A percentile compares a stretch with the other conserved stretches of the same genome.
Evolutionary conservation across 2,329 filamentous ascomycete genomes (phyloP).

Genomic region (Ploettnerulaceae sp.): DNA sequence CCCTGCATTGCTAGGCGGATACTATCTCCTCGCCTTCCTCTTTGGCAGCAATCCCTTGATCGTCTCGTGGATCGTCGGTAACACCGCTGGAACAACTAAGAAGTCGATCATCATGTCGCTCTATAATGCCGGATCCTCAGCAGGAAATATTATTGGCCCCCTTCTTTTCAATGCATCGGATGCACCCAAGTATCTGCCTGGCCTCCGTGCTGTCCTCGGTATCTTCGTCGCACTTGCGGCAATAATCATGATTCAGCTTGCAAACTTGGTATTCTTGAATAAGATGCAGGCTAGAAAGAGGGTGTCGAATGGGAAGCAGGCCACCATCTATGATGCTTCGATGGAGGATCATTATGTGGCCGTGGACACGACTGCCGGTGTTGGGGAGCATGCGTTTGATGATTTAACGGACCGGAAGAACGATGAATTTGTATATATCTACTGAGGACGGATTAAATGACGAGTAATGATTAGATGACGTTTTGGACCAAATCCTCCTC

Average conservation of each 20-base stretch:
- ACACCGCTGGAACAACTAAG: slow-evolving; percentile 64
- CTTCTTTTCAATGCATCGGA: slow-evolving; percentile 55
- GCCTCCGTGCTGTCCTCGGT: slow-evolving; percentile 50
- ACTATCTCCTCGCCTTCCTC: slow-evolving; percentile 62
- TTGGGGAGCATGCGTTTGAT: slow-evolving; percentile 51
- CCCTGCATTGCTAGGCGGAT: slow-evolving; percentile 50
- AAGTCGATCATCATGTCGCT: slow-evolving; percentile 59
- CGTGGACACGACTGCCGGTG: slow-evolving; percentile 33
- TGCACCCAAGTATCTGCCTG: slow-evolving; percentile 53
- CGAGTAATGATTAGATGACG: too few species aligned
- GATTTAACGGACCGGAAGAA: slow-evolving; percentile 62
- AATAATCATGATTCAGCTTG: slow-evolving; percentile 49
- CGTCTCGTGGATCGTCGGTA: slow-evolving; percentile 64
- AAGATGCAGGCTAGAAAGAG: slow-evolving; percentile 50
- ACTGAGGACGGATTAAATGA: slow-evolving; percentile 33
- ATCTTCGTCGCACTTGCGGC: slow-evolving; percentile 50
- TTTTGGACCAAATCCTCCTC: too few species aligned
- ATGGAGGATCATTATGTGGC: slow-evolving; percentile 51
- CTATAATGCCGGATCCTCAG: slow-evolving; percentile 57
- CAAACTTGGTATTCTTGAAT: slow-evolving; percentile 52
- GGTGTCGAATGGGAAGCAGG: slow-evolving; percentile 55
- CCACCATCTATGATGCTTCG: slow-evolving; percentile 52
- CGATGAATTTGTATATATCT: slow-evolving; percentile 63
- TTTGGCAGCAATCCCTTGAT: slow-evolving; percentile 63
- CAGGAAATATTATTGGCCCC: slow-evolving; percentile 64